Percentiles rank a stretch among this genome's conserved stretches.
Evolutionary conservation across 164 flowering plant genomes (phyloP).

Genomic region (Dillenia suffruticosa): DNA sequence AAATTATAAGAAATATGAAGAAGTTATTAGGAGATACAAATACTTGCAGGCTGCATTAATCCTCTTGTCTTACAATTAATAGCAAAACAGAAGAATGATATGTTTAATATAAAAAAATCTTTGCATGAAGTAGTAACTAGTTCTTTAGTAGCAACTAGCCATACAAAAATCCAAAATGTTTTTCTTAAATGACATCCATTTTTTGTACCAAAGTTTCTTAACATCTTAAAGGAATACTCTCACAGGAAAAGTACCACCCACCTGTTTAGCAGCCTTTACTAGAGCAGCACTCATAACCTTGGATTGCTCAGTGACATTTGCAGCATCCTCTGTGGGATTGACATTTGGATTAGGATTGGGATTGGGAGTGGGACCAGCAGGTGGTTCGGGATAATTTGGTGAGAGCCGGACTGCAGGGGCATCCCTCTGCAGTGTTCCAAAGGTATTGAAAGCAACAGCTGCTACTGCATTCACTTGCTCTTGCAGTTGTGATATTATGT

Average conservation of each 20-base stretch:
- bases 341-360: constrained; percentile 3
- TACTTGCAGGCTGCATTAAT: no score
- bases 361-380: constrained; percentile 15
- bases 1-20: no score
- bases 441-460: constrained; percentile 62
- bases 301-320: constrained; percentile 54
- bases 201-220: no score
- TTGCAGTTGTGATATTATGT: constrained; percentile 84
- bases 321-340: constrained; percentile 35
- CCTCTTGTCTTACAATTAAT: no score
- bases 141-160: no score
- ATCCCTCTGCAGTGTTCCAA: constrained; percentile 84
- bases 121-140: no score
- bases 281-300: constrained; percentile 74
- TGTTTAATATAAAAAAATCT: no score
- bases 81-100: no score
- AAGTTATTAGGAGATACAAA: no score
- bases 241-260: constrained; percentile 2
- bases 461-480: constrained; percentile 75
- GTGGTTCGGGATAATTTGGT: constrained; percentile 77
- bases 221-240: no score
- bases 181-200: no score
- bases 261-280: constrained; percentile 95
- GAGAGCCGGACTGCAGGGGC: constrained; percentile 85
- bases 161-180: no score